Evolutionary conservation across 768 basidiomycete species (phyloP), one percentile per base, ranked within the genome.

Genomic region (Infundibulicybe gibba): DNA sequence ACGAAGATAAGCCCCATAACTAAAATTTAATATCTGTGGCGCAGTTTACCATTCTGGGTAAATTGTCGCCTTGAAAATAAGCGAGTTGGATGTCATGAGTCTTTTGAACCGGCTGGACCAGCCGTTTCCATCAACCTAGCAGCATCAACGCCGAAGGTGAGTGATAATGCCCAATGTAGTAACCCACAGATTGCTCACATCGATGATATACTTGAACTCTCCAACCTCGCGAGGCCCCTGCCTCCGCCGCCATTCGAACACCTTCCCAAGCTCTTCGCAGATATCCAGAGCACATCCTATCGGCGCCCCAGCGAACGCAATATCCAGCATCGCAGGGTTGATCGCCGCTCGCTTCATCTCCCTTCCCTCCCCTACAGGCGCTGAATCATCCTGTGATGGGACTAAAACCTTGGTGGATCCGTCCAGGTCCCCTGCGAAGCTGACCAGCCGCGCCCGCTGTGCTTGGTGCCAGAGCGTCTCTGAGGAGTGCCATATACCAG

Each of bases 21-120:
- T 33, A 12, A 31, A 9, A 33, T 11, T 19, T n/a, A 3, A 20
- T 46, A 15, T 13, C n/a, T 35, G 32, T 13, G 19, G 16, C 61
- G 6, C n/a, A n/a, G n/a, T n/a, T 8, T 61, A 81, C 85, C 85
- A 87, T 62, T 85, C 85, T 1, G 82, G 83, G 54, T 80, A 85
- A 44, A 81, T 73, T 0, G 84, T 83, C 11, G 79, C 68, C 58
- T 86, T 85, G 60, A 86, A 77, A 3, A 86, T 63, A 17, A 83
- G 69, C 0, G 83, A 75, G 19, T 83, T 82, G 35, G 72, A 71
- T 5, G 75, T 74, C 11, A 85, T 69, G 3, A 85, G 62, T 5
- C 79, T 66, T 48, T 81, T 81, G 61, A 84, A 87, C 6, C 81
- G 69, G 19, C 74, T 71, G 1, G 80, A 81, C 80, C 82, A 83